phyloP scores from a whole-genome alignment of 2,329 filamentous ascomycete species.

The Diaporthe sp. region DNA sequence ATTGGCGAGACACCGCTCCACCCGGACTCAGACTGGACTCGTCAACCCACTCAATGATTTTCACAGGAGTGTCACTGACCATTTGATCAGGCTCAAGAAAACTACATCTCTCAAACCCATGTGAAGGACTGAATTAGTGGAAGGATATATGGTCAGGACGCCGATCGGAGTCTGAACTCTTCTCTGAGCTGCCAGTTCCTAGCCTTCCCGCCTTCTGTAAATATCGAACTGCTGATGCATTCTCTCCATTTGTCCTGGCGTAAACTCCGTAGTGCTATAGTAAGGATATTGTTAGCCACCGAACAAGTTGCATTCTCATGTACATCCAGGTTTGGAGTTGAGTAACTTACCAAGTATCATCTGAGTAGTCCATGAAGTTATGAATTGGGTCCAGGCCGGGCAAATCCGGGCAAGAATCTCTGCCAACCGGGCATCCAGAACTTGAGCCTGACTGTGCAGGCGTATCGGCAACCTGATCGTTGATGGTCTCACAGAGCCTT shows the following conservation, averaged over 20 bases:
- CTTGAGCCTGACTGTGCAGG: constrained; percentile 43
- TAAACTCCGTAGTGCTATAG: constrained; percentile 16
- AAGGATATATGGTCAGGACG: not conserved
- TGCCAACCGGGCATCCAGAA: constrained; percentile 8
- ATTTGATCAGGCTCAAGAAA: not conserved
- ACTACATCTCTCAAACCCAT: not conserved
- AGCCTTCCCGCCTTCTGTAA: not conserved
- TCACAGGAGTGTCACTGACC: not conserved
- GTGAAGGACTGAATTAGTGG: not conserved
- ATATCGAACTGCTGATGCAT: constrained; percentile 16
- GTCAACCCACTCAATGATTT: not conserved
- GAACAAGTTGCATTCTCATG: too few relatives aligned
- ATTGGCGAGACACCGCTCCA: not conserved
- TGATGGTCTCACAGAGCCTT: constrained; percentile 49
- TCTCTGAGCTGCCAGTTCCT: not conserved
- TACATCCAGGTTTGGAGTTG: too few relatives aligned
- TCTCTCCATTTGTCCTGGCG: constrained; percentile 20
- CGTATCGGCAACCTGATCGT: constrained; percentile 59
- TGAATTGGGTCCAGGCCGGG: constrained; percentile 30
- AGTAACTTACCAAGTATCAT: constrained; percentile 1
- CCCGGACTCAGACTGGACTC: not conserved
- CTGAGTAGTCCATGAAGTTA: constrained; percentile 32
- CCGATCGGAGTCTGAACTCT: too few relatives aligned
- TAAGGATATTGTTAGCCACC: too few relatives aligned
- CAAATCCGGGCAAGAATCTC: constrained; percentile 20